Conservation (phyloP, 2,329 filamentous ascomycete species). For the Arachnomyces sp. region DNA sequence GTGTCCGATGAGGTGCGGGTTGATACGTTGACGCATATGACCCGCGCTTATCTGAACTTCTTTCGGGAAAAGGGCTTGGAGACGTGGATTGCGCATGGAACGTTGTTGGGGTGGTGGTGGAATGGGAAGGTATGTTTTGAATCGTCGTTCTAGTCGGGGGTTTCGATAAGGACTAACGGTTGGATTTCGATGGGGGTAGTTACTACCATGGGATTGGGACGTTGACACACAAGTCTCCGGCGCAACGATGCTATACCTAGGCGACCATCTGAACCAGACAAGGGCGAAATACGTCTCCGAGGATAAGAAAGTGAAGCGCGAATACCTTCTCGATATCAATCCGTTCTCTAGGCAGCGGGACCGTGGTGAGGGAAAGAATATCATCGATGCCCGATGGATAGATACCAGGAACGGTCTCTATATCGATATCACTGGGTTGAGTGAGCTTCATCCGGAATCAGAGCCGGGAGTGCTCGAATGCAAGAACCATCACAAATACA, state of each 20-base stretch:
- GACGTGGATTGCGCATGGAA: slow-evolving; percentile 83
- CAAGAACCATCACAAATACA: slow-evolving; percentile 72
- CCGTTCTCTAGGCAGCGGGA: slow-evolving; percentile 57
- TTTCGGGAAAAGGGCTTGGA: slow-evolving; percentile 60
- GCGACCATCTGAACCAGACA: slow-evolving; percentile 61
- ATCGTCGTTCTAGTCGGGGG: slow-evolving; percentile 11
- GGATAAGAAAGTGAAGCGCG: slow-evolving; percentile 37
- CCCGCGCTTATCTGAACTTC: slow-evolving; percentile 65
- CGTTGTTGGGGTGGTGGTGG: slow-evolving; percentile 85
- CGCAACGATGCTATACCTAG: slow-evolving; percentile 59
- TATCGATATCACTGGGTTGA: slow-evolving; percentile 73
- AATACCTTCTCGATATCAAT: slow-evolving; percentile 71
- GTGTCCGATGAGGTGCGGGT: slow-evolving; percentile 60
- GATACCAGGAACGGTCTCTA: slow-evolving; percentile 69
- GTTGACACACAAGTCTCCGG: slow-evolving; percentile 71
- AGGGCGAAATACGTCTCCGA: slow-evolving; percentile 40
- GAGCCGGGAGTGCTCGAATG: slow-evolving; percentile 65
- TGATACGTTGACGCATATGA: slow-evolving; percentile 60
- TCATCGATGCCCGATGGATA: slow-evolving; percentile 81
- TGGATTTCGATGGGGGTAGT: slow-evolving; percentile 30
- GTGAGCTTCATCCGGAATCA: slow-evolving; percentile 54
- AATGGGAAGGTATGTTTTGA: slow-evolving; percentile 50
- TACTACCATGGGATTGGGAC: slow-evolving; percentile 80
- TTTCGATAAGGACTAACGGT: slow-evolving; percentile 11
- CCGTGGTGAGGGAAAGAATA: slow-evolving; percentile 62